Conservation (phyloP, 179 eudicot genomes). For the Silene vulgaris region DNA sequence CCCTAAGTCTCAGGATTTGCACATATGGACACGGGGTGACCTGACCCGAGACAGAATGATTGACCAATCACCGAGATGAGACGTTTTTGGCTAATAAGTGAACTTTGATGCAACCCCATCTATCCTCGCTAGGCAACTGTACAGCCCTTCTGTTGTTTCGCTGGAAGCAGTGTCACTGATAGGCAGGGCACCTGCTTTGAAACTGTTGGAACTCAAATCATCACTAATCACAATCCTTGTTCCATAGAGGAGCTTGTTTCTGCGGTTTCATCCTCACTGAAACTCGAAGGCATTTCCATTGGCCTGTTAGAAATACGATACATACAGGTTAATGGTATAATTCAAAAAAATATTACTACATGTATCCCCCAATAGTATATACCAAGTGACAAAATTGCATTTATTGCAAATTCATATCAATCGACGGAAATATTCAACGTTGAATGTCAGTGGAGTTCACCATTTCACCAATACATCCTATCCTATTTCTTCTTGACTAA, state of each 20-base stretch:
- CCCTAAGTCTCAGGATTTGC: background rate
- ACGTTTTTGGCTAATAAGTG: background rate
- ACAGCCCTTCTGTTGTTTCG: slow-evolving; percentile 21
- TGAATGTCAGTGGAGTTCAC: too few species aligned
- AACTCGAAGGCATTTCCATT: slow-evolving; percentile 62
- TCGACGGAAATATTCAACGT: too few species aligned
- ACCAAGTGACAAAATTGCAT: too few species aligned
- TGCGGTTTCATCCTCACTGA: slow-evolving; percentile 83
- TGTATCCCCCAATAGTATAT: background rate
- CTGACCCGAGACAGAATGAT: slow-evolving; percentile 16
- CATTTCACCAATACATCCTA: too few species aligned
- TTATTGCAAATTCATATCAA: too few species aligned
- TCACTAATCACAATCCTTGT: slow-evolving; percentile 19
- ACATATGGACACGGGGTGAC: slow-evolving; percentile 16
- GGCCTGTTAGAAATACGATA: slow-evolving; percentile 36
- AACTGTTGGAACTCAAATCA: background rate
- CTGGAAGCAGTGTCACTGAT: background rate
- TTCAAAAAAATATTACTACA: background rate
- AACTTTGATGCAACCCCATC: background rate
- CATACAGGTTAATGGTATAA: background rate
- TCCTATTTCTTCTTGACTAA: too few species aligned
- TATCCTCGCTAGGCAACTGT: slow-evolving; percentile 23
- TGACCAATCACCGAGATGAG: slow-evolving; percentile 12
- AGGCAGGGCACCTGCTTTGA: slow-evolving; percentile 1
- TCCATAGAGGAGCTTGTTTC: slow-evolving; percentile 72